phyloP scores from a whole-genome alignment of 2,329 filamentous ascomycete genomes.

The Ceratocystis lukuohia region DNA sequence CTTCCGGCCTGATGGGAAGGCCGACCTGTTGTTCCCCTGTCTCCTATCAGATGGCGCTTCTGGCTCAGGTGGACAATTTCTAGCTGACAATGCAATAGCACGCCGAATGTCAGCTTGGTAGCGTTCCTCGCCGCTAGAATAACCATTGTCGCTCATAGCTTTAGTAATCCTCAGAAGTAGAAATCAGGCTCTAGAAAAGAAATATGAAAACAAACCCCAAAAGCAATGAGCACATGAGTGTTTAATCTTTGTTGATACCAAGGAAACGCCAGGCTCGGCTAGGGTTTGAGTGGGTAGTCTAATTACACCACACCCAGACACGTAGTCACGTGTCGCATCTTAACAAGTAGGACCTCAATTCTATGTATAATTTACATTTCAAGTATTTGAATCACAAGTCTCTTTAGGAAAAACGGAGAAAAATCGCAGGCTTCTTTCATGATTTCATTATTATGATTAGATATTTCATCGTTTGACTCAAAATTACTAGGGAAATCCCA shows the following conservation, averaged over 20 bases:
- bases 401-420: background rate
- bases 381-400: too few relatives aligned
- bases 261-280: background rate
- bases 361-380: too few relatives aligned
- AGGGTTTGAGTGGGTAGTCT: background rate
- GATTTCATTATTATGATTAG: slow-evolving; percentile 7
- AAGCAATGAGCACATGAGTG: background rate
- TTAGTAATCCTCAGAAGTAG: too few relatives aligned
- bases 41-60: slow-evolving; percentile 15
- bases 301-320: background rate
- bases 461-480: slow-evolving; percentile 4
- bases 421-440: background rate
- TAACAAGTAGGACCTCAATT: background rate
- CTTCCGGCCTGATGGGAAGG: background rate
- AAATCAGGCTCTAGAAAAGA: background rate
- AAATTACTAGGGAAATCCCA: background rate
- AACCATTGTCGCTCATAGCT: slow-evolving; percentile 18
- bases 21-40: background rate
- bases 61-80: slow-evolving; percentile 22
- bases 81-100: slow-evolving; percentile 47
- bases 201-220: background rate
- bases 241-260: background rate
- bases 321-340: background rate
- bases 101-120: slow-evolving; percentile 47
- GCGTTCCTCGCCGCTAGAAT: slow-evolving; percentile 27